A percentile compares a stretch with the other conserved stretches of the same genome.
Conservation (phyloP, 192 early-diverging fungal species). For the Backusella tuberculispora region DNA sequence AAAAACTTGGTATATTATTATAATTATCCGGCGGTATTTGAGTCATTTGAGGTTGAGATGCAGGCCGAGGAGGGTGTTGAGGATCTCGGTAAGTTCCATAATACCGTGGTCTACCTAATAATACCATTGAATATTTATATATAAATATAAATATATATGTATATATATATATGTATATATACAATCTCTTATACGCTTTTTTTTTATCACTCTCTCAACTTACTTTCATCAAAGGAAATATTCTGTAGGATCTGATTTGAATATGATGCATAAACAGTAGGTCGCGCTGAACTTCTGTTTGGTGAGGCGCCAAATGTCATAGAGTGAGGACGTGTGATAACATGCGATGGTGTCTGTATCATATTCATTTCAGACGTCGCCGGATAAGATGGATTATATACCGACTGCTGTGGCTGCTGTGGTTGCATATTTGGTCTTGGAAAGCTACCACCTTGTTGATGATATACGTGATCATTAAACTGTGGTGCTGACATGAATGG, state of each 20-base stretch:
- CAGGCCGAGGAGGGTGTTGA: slow-evolving; percentile 1
- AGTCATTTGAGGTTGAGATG: not conserved
- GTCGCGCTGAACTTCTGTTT: not conserved
- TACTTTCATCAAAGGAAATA: not conserved
- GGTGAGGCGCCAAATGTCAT: slow-evolving; percentile 18
- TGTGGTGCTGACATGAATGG: not conserved
- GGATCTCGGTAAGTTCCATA: not conserved
- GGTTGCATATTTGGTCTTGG: not conserved
- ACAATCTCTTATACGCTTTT: too few relatives aligned
- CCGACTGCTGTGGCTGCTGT: not conserved
- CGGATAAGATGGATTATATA: slow-evolving; percentile 1
- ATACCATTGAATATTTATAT: not conserved
- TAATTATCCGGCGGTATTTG: not conserved
- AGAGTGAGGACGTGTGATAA: slow-evolving; percentile 12
- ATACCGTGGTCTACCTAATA: not conserved
- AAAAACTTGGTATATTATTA: not conserved
- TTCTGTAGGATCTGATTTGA: not conserved
- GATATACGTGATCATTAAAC: not conserved
- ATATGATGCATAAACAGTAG: slow-evolving; percentile 1
- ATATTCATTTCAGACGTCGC: not conserved
- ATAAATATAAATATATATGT: not conserved
- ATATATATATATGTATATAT: too few relatives aligned
- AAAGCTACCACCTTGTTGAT: not conserved
- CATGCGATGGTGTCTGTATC: not conserved
- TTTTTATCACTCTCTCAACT: too few relatives aligned